Evolutionary conservation across 2,329 filamentous ascomycete species (phyloP).

Genomic region (Bimuria novae-zelandiae): DNA sequence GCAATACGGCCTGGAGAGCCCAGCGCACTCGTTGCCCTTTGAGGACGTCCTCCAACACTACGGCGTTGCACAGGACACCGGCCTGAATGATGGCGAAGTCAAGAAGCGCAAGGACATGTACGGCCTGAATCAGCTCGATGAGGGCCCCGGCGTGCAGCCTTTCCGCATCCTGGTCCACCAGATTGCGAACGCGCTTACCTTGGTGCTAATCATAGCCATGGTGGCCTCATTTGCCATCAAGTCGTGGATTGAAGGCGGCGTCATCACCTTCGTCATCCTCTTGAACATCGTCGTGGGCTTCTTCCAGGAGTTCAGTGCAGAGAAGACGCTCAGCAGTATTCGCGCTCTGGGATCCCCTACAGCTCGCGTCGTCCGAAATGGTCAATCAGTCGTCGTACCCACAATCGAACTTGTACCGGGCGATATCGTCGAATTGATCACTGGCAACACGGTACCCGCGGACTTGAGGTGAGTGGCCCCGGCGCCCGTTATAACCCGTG

Average conservation of each 20-base stretch:
- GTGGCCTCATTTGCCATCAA: constrained; percentile 52
- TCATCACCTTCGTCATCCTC: constrained; percentile 51
- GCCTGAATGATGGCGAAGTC: constrained; percentile 66
- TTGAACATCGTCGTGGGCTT: constrained; percentile 53
- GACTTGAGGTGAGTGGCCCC: constrained; percentile 59
- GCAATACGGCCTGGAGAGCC: constrained; percentile 31
- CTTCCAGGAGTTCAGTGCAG: constrained; percentile 52
- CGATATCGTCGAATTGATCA: constrained; percentile 64
- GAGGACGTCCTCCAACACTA: constrained; percentile 61
- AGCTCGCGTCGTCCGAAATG: constrained; percentile 56
- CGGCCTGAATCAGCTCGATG: constrained; percentile 72
- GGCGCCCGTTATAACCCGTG: not conserved
- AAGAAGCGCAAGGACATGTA: constrained; percentile 49
- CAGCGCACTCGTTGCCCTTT: constrained; percentile 66
- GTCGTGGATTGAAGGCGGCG: constrained; percentile 54
- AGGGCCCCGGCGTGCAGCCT: constrained; percentile 70
- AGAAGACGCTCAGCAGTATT: constrained; percentile 55
- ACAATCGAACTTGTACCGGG: constrained; percentile 67
- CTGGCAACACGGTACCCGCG: constrained; percentile 71
- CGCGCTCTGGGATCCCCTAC: constrained; percentile 52
- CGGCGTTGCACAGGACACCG: constrained; percentile 68
- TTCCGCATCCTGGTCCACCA: constrained; percentile 76
- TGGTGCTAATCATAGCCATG: constrained; percentile 55
- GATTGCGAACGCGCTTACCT: constrained; percentile 77
- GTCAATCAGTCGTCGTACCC: constrained; percentile 56